Evolutionary conservation across 345 rosid species (phyloP).

Genomic region (Xanthoceras sorbifolium): DNA sequence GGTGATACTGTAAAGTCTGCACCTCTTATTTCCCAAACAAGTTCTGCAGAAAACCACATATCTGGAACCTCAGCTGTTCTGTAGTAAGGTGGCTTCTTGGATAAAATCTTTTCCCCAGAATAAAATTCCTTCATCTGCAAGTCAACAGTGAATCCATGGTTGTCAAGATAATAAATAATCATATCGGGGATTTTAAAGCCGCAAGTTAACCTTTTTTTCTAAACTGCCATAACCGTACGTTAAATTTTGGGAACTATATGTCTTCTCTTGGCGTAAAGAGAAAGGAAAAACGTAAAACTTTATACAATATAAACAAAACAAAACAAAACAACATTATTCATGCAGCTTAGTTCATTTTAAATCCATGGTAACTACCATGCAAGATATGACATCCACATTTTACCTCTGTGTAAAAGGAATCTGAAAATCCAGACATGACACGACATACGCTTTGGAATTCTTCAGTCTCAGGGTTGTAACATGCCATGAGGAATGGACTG

Average conservation of each 20-base stretch:
- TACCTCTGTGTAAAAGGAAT: conserved; percentile 86
- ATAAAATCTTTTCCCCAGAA: conserved; percentile 60
- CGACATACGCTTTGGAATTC: conserved; percentile 86
- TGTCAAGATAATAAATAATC: not conserved
- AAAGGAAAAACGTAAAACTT: not conserved
- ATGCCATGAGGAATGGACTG: conserved; percentile 95
- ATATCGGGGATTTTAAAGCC: not conserved
- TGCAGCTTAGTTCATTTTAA: not conserved
- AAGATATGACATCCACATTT: not conserved
- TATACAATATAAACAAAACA: too few relatives aligned
- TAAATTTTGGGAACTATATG: not conserved
- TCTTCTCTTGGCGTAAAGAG: not conserved
- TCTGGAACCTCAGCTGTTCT: conserved; percentile 75
- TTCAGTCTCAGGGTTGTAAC: conserved; percentile 77
- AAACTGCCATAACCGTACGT: not conserved
- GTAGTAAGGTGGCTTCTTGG: conserved; percentile 71
- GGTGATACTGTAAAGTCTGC: conserved; percentile 90
- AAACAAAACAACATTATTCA: not conserved
- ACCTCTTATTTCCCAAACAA: conserved; percentile 83
- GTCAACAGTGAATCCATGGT: not conserved
- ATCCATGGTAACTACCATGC: not conserved
- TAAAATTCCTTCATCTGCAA: conserved; percentile 83
- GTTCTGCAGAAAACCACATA: conserved; percentile 75
- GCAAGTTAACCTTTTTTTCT: not conserved
- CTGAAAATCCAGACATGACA: conserved; percentile 92